Conservation (phyloP, 495 filamentous ascomycete genomes). For the Penicillium bovifimosum region DNA sequence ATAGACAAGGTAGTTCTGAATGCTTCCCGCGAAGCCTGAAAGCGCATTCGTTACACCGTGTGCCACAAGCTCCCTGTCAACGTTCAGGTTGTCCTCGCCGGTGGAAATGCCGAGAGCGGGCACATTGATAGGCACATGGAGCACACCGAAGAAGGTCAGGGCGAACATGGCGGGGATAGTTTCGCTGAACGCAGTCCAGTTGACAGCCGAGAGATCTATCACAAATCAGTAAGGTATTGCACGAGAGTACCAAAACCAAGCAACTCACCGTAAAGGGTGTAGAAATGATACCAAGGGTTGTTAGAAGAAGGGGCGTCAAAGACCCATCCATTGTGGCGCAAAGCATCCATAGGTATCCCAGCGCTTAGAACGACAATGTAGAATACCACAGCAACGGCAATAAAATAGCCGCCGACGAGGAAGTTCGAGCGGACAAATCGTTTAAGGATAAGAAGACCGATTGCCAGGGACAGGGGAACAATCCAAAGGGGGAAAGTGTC, state of each 20-base stretch:
- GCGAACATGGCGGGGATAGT: conserved; percentile 95
- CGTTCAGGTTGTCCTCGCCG: conserved; percentile 83
- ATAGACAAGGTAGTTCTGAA: conserved; percentile 98
- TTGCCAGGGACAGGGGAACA: conserved; percentile 69
- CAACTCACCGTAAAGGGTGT: conserved; percentile 77
- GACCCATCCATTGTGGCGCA: conserved; percentile 77
- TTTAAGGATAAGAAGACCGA: conserved; percentile 70
- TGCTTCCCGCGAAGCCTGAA: conserved; percentile 79
- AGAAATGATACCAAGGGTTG: conserved; percentile 95
- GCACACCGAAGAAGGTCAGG: conserved; percentile 91
- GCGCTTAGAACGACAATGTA: conserved; percentile 70
- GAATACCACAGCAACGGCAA: conserved; percentile 72
- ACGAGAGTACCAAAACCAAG: neutral
- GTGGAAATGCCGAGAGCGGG: conserved; percentile 84
- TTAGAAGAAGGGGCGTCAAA: conserved; percentile 78
- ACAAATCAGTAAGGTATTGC: conserved; percentile 4
- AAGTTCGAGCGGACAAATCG: conserved; percentile 70
- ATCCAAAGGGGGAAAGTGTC: conserved; percentile 80
- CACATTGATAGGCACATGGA: conserved; percentile 97
- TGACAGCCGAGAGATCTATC: conserved; percentile 63
- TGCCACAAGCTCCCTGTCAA: conserved; percentile 86
- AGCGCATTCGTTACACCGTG: conserved; percentile 91
- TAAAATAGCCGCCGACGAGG: conserved; percentile 81
- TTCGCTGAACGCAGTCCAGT: conserved; percentile 74
- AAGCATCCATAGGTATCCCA: conserved; percentile 51